These are phyloP conservation scores for Clonostachys rosea DNA, from an alignment of 2,329 filamentous ascomycete genomes.

Conservation along the genomic window DNA sequence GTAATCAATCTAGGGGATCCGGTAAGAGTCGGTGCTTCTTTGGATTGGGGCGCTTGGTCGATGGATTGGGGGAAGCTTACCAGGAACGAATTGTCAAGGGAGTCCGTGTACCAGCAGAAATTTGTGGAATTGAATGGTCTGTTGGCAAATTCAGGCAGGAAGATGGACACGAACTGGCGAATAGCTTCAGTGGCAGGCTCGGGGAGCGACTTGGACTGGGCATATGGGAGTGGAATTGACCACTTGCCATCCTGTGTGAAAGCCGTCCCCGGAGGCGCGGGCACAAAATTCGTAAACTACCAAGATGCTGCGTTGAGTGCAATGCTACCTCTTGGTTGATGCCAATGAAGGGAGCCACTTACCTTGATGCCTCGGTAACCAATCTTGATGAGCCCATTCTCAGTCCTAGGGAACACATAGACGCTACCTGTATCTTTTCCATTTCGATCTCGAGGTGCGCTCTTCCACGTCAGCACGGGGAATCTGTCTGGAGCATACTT, in stretches of 20 bases:
- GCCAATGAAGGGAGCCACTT: not conserved
- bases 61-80: slow-evolving; percentile 3
- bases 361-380: slow-evolving; percentile 20
- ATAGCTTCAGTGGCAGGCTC: slow-evolving; percentile 12
- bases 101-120: slow-evolving; percentile 26
- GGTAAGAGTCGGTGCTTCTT: not conserved
- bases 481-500: slow-evolving; percentile 23
- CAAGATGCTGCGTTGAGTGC: not conserved
- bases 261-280: slow-evolving; percentile 14
- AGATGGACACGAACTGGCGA: slow-evolving; percentile 11
- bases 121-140: slow-evolving; percentile 16
- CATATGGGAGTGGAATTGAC: slow-evolving; percentile 18
- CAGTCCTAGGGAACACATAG: slow-evolving; percentile 18
- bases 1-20: slow-evolving; percentile 17
- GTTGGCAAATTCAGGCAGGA: slow-evolving; percentile 16
- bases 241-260: slow-evolving; percentile 21
- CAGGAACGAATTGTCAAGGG: slow-evolving; percentile 23
- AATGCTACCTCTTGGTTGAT: too few relatives aligned
- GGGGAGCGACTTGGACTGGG: slow-evolving; percentile 6
- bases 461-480: slow-evolving; percentile 23
- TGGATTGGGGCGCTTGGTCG: not conserved
- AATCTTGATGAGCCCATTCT: slow-evolving; percentile 17
- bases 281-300: slow-evolving; percentile 23
- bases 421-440: slow-evolving; percentile 21
- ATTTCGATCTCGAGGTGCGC: slow-evolving; percentile 11